These are phyloP conservation scores for Rosa rugosa DNA, from an alignment of 306 rosid genomes.

Conservation along the genomic window DNA sequence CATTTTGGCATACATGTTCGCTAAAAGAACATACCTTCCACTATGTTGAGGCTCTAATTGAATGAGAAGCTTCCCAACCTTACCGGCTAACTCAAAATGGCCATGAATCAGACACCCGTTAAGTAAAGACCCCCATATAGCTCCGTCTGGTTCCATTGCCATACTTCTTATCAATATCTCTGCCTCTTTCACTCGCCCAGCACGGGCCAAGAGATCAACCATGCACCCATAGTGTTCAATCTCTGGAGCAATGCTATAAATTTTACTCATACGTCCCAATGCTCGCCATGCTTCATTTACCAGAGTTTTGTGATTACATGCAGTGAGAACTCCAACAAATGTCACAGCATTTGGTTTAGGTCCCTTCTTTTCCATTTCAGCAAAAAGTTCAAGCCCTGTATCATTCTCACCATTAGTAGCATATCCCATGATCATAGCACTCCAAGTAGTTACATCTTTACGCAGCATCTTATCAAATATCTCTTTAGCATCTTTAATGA, in stretches of 20 bases:
- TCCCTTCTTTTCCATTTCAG: conserved; percentile 52
- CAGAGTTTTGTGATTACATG: conserved; percentile 51
- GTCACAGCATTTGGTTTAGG: conserved; percentile 55
- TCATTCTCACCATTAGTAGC: conserved; percentile 27
- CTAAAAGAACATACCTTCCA: conserved; percentile 50
- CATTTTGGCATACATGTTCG: conserved; percentile 44
- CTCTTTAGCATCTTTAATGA: conserved; percentile 15
- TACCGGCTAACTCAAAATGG: conserved; percentile 36
- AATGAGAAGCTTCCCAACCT: conserved; percentile 46
- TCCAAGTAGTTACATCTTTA: conserved; percentile 22
- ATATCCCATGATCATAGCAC: conserved; percentile 26
- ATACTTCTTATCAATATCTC: conserved; percentile 35
- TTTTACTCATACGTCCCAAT: conserved; percentile 41
- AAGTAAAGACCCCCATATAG: conserved; percentile 35
- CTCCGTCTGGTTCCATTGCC: conserved; percentile 40
- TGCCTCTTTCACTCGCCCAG: conserved; percentile 44
- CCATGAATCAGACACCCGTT: conserved; percentile 55
- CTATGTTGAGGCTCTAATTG: conserved; percentile 48
- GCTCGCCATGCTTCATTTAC: conserved; percentile 25
- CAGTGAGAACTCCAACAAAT: conserved; percentile 51
- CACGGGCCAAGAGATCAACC: conserved; percentile 55
- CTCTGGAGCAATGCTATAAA: conserved; percentile 41
- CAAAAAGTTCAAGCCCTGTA: conserved; percentile 42
- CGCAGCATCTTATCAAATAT: neutral
- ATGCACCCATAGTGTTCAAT: conserved; percentile 63